A percentile compares a stretch with the other conserved stretches of the same genome.
Conservation (phyloP, 1,284 basidiomycete species). For the Irpex sp. region DNA sequence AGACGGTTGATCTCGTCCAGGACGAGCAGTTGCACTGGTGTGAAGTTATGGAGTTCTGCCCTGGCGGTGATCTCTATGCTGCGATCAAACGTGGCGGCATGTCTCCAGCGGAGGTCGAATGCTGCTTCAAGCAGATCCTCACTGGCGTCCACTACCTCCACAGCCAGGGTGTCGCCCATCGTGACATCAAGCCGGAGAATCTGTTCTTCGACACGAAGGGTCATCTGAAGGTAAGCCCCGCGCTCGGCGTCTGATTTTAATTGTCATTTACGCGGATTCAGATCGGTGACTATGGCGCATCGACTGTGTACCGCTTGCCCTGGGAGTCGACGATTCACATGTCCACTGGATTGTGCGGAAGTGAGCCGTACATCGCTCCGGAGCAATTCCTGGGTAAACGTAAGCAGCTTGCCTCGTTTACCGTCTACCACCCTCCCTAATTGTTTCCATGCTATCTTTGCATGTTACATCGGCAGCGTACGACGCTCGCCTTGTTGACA, state of each 20-base stretch:
- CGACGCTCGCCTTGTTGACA: slow-evolving; percentile 94
- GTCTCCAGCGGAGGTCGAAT: slow-evolving; percentile 93
- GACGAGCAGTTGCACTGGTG: slow-evolving; percentile 98
- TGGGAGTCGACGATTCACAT: slow-evolving; percentile 98
- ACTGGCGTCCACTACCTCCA: slow-evolving; percentile 89
- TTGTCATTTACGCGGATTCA: slow-evolving; percentile 26
- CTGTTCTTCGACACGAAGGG: slow-evolving; percentile 91
- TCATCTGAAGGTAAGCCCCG: slow-evolving; percentile 79
- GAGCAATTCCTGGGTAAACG: slow-evolving; percentile 96
- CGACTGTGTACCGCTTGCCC: slow-evolving; percentile 96
- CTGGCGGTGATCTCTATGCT: slow-evolving; percentile 94
- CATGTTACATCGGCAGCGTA: slow-evolving; percentile 63
- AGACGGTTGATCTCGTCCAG: slow-evolving; percentile 98
- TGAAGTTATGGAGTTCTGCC: slow-evolving; percentile 99
- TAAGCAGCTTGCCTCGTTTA: slow-evolving; percentile 46
- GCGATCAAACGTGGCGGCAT: slow-evolving; percentile 98
- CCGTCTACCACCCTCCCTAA: slow-evolving; percentile 25
- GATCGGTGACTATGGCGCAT: slow-evolving; percentile 99
- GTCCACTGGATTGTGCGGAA: slow-evolving; percentile 95
- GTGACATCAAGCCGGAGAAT: slow-evolving; percentile 98
- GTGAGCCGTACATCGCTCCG: slow-evolving; percentile 98
- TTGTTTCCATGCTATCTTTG: slow-evolving; percentile 17
- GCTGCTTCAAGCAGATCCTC: slow-evolving; percentile 97
- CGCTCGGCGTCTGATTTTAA: slow-evolving; percentile 4
- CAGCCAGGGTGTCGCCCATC: slow-evolving; percentile 94